A percentile compares a stretch with the other conserved stretches of the same genome.
phyloP scores from a whole-genome alignment of 192 early-diverging fungal species.

The Podila horticola region DNA sequence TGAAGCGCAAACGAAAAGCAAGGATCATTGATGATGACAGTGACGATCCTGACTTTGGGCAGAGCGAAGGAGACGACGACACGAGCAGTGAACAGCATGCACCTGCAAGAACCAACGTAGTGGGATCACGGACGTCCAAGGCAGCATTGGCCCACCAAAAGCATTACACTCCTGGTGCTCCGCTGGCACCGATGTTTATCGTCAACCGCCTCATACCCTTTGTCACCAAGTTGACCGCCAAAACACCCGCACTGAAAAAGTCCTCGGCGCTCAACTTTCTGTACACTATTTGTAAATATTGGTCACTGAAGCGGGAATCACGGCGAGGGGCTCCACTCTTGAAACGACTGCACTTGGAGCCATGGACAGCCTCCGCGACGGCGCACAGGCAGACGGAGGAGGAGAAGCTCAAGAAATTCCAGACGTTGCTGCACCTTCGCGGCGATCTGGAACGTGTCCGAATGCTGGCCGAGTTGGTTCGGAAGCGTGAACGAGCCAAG shows the following conservation, averaged over 20 bases:
- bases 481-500: constrained; percentile 77
- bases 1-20: constrained; percentile 50
- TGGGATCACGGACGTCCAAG: constrained; percentile 57
- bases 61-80: constrained; percentile 38
- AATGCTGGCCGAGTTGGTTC: constrained; percentile 82
- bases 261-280: constrained; percentile 64
- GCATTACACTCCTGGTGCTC: constrained; percentile 68
- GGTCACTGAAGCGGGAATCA: constrained; percentile 93
- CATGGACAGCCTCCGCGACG: constrained; percentile 90
- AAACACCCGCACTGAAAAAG: constrained; percentile 50
- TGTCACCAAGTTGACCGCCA: constrained; percentile 53
- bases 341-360: constrained; percentile 96
- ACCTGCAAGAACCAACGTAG: constrained; percentile 31
- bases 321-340: constrained; percentile 93
- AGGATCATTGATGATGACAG: constrained; percentile 29
- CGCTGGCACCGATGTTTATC: constrained; percentile 73
- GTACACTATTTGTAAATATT: constrained; percentile 86
- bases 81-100: constrained; percentile 1
- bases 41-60: constrained; percentile 53
- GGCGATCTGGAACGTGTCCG: constrained; percentile 91
- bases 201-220: constrained; percentile 58
- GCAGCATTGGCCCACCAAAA: constrained; percentile 69
- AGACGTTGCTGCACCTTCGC: constrained; percentile 62
- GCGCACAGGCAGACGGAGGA: constrained; percentile 83
- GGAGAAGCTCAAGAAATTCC: constrained; percentile 74